Percentiles rank a stretch among this genome's conserved stretches.
These are phyloP conservation scores for Pichia paraexigua DNA, from an alignment of 805 yeast genomes.

Conservation along the genomic window DNA sequence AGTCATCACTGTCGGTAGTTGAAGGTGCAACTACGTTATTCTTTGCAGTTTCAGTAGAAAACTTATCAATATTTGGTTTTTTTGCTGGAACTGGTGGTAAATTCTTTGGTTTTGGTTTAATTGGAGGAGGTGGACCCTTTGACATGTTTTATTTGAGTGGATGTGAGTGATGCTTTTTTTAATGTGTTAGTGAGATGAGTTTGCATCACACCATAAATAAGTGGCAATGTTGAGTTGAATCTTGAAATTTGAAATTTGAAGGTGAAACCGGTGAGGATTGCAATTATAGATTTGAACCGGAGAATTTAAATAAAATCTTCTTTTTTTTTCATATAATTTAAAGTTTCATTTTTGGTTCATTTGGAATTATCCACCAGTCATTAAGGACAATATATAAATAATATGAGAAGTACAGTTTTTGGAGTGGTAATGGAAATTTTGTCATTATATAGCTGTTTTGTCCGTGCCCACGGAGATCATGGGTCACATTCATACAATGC, in stretches of 20 bases:
- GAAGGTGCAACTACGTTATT: not conserved
- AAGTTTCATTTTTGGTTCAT: too few species aligned
- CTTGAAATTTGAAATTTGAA: not conserved
- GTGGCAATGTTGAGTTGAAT: not conserved
- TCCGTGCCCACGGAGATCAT: conserved; percentile 2
- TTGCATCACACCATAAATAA: too few species aligned
- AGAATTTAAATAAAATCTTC: too few species aligned
- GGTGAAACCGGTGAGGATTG: not conserved
- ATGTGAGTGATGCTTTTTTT: not conserved
- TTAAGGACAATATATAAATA: too few species aligned
- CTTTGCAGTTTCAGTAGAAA: not conserved
- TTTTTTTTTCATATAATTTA: too few species aligned
- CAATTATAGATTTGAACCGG: too few species aligned
- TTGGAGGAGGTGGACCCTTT: conserved; percentile 23
- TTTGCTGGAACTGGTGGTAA: conserved; percentile 22
- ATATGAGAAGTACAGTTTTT: not conserved
- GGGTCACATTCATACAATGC: conserved; percentile 1
- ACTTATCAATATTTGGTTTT: conserved; percentile 15
- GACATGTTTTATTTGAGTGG: conserved; percentile 1
- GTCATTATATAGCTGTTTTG: not conserved
- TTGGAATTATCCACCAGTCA: too few species aligned
- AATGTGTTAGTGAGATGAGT: not conserved
- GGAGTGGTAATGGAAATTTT: not conserved
- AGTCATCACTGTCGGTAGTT: not conserved
- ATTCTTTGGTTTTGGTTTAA: conserved; percentile 28